Conservation (phyloP, 495 filamentous ascomycete species). For the Penicillium waksmanii region DNA sequence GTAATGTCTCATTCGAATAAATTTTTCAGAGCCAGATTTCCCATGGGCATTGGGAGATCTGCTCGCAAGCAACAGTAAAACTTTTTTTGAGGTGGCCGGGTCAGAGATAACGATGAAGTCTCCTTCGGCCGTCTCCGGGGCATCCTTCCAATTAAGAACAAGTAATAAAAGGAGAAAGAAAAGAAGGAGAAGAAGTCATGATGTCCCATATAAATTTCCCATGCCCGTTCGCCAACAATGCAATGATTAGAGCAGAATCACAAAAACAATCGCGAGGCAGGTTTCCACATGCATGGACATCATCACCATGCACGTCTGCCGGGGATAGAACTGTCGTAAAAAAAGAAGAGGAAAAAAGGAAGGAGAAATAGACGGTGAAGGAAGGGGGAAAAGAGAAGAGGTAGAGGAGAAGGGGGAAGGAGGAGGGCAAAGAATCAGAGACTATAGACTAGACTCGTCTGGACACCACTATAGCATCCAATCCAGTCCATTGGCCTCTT, state of each 20-base stretch:
- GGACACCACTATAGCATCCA: conserved; percentile 73
- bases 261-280: conserved; percentile 21
- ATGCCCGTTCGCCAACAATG: conserved; percentile 44
- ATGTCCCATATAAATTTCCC: conserved; percentile 35
- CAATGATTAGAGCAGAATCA: conserved; percentile 26
- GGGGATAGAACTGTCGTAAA: conserved; percentile 24
- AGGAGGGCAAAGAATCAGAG: conserved; percentile 5
- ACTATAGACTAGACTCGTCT: neutral
- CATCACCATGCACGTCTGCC: conserved; percentile 37
- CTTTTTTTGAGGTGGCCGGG: conserved; percentile 15
- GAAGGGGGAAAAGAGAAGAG: conserved; percentile 9
- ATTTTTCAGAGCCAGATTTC: conserved; percentile 8
- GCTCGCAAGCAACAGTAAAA: conserved; percentile 10
- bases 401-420: conserved; percentile 8
- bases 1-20: conserved; percentile 8
- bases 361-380: neutral
- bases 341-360: neutral
- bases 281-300: conserved; percentile 33
- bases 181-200: conserved; percentile 21
- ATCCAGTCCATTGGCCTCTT: conserved; percentile 86
- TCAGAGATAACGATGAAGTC: neutral
- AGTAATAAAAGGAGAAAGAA: neutral
- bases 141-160: conserved; percentile 29
- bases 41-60: neutral
- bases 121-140: conserved; percentile 2